A percentile compares a stretch with the other conserved stretches of the same genome.
phyloP scores from a whole-genome alignment of 805 yeast genomes.

The Starmera pachycereana region DNA sequence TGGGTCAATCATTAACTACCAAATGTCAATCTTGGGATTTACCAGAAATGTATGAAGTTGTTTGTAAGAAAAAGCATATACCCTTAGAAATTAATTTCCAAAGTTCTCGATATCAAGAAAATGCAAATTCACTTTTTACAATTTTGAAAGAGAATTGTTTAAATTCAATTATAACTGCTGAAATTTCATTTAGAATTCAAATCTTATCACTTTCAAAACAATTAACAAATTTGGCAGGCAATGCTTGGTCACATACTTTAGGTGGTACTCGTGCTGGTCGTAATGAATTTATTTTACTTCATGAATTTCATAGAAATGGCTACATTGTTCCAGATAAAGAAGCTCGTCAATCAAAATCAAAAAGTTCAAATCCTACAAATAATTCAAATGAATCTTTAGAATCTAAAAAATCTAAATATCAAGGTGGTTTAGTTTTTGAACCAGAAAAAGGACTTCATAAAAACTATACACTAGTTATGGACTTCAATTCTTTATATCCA shows the following conservation, averaged over 20 bases:
- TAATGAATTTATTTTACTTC: constrained; percentile 85
- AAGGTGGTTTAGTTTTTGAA: constrained; percentile 93
- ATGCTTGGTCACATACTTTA: constrained; percentile 92
- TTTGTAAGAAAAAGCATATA: constrained; percentile 51
- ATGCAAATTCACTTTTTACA: constrained; percentile 54
- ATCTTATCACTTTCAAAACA: constrained; percentile 84
- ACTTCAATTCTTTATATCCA: constrained; percentile 94
- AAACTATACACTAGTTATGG: constrained; percentile 87
- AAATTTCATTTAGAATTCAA: constrained; percentile 74
- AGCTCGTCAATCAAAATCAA: constrained; percentile 27
- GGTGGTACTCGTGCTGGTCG: constrained; percentile 95
- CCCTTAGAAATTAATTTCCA: constrained; percentile 68
- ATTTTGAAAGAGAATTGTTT: constrained; percentile 60
- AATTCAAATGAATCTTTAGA: constrained; percentile 21
- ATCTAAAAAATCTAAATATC: constrained; percentile 61
- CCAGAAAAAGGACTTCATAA: constrained; percentile 94
- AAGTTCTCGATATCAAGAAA: constrained; percentile 54
- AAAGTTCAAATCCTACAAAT: constrained; percentile 21
- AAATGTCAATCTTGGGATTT: constrained; percentile 94
- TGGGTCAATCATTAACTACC: constrained; percentile 86
- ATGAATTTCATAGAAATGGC: constrained; percentile 74
- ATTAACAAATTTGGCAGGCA: constrained; percentile 88
- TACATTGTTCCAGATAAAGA: constrained; percentile 86
- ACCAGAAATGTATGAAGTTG: constrained; percentile 79
- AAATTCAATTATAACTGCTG: constrained; percentile 62